Base-by-base conservation (phyloP, 2,329 filamentous ascomycete genomes). In the Eutypa lata region DNA sequence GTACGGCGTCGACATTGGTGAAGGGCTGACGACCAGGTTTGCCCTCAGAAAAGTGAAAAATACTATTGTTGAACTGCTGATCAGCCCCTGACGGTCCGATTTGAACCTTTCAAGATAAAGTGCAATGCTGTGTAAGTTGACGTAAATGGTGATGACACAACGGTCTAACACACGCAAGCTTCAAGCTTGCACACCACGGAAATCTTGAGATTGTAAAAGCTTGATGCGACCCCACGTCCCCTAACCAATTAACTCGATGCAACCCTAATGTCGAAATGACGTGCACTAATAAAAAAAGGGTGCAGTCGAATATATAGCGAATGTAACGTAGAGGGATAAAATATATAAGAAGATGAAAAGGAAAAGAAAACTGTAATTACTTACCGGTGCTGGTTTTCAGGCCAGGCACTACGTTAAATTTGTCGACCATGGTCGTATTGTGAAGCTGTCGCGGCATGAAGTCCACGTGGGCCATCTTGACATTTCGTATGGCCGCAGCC, bases 41-140 rank as follows among this genome's bases (percentile, higher is more conserved):
- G 88, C 88, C 61, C 89, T 85, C 16, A 94, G 79, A 61, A 90
- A 93, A 52, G 85, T 88, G 71, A 94, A 88, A 76, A 94, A 94
- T 24, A 89, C 90, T 94, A 70, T 55, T 45, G 24, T 47, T 37
- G 48, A 35, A n/a, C n/a, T n/a, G n/a, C n/a, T n/a, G n/a, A n/a
- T n/a, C n/a, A n/a, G n/a, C n/a, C n/a, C n/a, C n/a, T n/a, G 26
- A 42, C 38, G n/a, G 14, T 52, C 31, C 45, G 54, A 48, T 43
- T 38, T 48, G 42, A 38, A 42, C n/a, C n/a, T n/a, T n/a, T n/a
- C n/a, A n/a, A n/a, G n/a, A 21, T 31, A 10, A 5, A 31, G 10
- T 31, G 26, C 26, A 31, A 31, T 31, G 26, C 26, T 6, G 26
- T 31, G 26, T 31, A 31, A 31, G 26, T 5, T 31, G 26, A 10